Percentiles rank a stretch among this genome's conserved stretches.
phyloP scores from a whole-genome alignment of 768 basidiomycete genomes.

The Termitomyces sp. region DNA sequence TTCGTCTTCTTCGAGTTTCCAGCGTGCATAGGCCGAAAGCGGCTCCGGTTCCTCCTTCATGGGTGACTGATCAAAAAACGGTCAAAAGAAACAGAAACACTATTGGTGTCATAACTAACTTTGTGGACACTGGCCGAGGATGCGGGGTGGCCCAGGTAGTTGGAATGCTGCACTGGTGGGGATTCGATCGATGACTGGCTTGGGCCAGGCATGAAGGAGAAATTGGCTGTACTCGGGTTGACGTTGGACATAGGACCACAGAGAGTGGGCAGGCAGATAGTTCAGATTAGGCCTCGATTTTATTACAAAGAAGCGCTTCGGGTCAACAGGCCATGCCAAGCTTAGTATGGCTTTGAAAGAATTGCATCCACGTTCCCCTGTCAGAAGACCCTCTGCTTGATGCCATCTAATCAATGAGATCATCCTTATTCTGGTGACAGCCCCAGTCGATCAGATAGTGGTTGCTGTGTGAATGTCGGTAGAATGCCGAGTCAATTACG shows the following conservation, averaged over 20 bases:
- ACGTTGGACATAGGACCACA: conserved; percentile 3
- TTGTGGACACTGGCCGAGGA: conserved; percentile 1
- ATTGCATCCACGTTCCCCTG: conserved; percentile 12
- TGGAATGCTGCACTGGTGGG: conserved; percentile 1
- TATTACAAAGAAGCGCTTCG: conserved; percentile 6
- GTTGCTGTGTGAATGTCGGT: not conserved
- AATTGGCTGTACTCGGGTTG: not conserved
- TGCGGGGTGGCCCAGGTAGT: conserved; percentile 3
- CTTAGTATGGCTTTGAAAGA: conserved; percentile 9
- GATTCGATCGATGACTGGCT: not conserved
- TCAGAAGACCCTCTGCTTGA: conserved; percentile 14
- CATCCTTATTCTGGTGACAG: not conserved
- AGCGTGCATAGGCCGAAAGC: conserved; percentile 24
- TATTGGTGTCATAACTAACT: not conserved
- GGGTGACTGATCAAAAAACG: conserved; percentile 2
- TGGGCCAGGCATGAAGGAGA: not conserved
- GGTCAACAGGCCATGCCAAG: conserved; percentile 12
- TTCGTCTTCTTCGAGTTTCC: conserved; percentile 30
- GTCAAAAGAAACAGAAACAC: not conserved
- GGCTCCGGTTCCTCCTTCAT: conserved; percentile 9
- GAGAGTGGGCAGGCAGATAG: conserved; percentile 6
- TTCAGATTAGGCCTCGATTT: conserved; percentile 5
- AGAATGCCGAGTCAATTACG: not conserved
- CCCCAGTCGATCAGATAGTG: not conserved
- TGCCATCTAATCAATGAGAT: conserved; percentile 14